Conservation (phyloP, 768 basidiomycete genomes). For the Chalciporus piperatus region DNA sequence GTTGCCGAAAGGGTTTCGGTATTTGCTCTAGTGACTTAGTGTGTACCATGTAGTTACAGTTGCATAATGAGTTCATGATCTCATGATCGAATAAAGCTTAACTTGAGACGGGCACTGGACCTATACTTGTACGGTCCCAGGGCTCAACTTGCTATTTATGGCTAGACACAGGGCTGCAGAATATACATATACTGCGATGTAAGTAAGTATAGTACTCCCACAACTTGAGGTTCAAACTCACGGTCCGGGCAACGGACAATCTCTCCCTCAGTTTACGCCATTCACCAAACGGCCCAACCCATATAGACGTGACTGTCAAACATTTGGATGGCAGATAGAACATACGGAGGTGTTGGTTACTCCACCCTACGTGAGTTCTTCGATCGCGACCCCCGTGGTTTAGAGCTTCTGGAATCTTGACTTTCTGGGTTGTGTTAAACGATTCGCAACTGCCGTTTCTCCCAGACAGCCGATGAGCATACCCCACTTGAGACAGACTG, state of each 20-base stretch:
- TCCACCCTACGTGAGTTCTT: conserved; percentile 18
- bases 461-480: conserved; percentile 2
- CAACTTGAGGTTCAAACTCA: not conserved
- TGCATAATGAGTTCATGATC: no score
- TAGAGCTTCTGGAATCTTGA: not conserved
- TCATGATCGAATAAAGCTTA: no score
- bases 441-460: not conserved
- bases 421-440: not conserved
- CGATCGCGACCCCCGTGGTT: not conserved
- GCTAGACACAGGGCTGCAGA: no score
- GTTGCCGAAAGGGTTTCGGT: conserved; percentile 40
- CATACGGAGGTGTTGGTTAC: conserved; percentile 7
- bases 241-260: not conserved
- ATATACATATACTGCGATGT: no score
- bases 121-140: no score
- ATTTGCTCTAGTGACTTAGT: conserved; percentile 36
- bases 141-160: no score
- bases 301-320: not conserved
- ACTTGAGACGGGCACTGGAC: no score
- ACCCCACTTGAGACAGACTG: not conserved
- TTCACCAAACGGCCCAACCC: not conserved
- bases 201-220: no score
- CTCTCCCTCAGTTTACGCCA: not conserved
- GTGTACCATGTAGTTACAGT: no score
- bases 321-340: conserved; percentile 8